Percentiles rank a stretch among this genome's conserved stretches.
Evolutionary conservation across 2,329 filamentous ascomycete genomes (phyloP).

Genomic region (Xylaria sp.): DNA sequence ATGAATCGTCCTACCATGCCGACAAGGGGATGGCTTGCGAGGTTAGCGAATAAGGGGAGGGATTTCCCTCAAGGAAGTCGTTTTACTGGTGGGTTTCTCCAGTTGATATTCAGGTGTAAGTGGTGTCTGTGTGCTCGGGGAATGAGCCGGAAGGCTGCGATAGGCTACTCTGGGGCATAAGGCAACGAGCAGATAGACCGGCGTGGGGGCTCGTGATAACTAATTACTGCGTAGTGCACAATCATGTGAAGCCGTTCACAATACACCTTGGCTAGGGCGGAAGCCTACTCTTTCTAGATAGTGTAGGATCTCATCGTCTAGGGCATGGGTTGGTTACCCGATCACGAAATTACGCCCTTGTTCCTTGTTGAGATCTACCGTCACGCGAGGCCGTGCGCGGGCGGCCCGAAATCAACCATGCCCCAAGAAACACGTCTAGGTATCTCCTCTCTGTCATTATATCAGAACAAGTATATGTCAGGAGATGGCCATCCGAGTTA

Average conservation of each 20-base stretch:
- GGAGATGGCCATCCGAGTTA: constrained; percentile 12
- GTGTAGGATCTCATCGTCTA: constrained; percentile 13
- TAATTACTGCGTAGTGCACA: neutral
- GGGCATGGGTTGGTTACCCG: constrained; percentile 23
- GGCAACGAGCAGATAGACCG: constrained; percentile 9
- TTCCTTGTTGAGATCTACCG: constrained; percentile 33
- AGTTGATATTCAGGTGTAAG: constrained; percentile 10
- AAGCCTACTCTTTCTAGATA: constrained; percentile 5
- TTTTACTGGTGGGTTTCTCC: constrained; percentile 11
- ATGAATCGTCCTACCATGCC: constrained; percentile 9
- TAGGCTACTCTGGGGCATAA: constrained; percentile 11
- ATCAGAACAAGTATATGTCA: constrained; percentile 30
- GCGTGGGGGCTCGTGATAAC: constrained; percentile 21
- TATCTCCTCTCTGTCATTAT: constrained; percentile 16
- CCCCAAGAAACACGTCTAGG: constrained; percentile 15
- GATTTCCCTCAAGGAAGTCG: constrained; percentile 4
- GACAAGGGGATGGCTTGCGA: constrained; percentile 10
- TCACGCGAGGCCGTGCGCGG: constrained; percentile 34
- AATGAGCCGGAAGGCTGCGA: constrained; percentile 31
- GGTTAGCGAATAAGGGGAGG: constrained; percentile 9
- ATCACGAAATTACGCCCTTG: constrained; percentile 14
- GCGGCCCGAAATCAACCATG: constrained; percentile 27
- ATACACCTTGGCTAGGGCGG: constrained; percentile 18
- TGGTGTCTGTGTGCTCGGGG: constrained; percentile 33
- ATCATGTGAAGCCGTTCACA: constrained; percentile 21